Conservation (phyloP, 306 rosid genomes). For the Dryas alaskensis region DNA sequence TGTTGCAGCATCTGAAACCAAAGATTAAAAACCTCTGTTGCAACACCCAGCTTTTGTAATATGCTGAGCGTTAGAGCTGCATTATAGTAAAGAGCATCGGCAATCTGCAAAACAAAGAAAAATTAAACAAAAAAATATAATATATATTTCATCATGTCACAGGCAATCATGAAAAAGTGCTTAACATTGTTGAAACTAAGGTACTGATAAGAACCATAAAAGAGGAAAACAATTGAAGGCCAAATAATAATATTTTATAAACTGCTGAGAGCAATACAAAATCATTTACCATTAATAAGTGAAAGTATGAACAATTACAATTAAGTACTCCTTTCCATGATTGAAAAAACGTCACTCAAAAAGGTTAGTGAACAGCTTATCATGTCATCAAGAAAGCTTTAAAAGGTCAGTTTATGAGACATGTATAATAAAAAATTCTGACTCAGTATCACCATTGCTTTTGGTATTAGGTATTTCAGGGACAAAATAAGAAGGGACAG, state of each 20-base stretch:
- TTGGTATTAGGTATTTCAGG: not conserved
- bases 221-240: not conserved
- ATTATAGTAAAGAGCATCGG: slow-evolving; percentile 91
- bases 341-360: not conserved
- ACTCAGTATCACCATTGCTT: not conserved
- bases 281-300: no score
- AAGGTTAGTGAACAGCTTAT: not conserved
- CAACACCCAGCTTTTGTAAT: slow-evolving; percentile 76
- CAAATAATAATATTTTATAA: not conserved
- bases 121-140: not conserved
- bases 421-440: not conserved
- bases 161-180: not conserved
- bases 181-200: not conserved
- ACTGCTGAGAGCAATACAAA: not conserved
- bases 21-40: slow-evolving; percentile 76
- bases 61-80: slow-evolving; percentile 67
- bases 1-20: slow-evolving; percentile 92
- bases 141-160: slow-evolving; percentile 20
- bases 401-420: not conserved
- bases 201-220: not conserved
- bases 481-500: not conserved
- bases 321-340: not conserved
- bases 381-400: not conserved
- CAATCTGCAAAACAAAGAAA: slow-evolving; percentile 47
- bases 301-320: no score